Conservation (phyloP, 371 early-diverging fungal species). For the Apophysomyces trapeziformis region DNA sequence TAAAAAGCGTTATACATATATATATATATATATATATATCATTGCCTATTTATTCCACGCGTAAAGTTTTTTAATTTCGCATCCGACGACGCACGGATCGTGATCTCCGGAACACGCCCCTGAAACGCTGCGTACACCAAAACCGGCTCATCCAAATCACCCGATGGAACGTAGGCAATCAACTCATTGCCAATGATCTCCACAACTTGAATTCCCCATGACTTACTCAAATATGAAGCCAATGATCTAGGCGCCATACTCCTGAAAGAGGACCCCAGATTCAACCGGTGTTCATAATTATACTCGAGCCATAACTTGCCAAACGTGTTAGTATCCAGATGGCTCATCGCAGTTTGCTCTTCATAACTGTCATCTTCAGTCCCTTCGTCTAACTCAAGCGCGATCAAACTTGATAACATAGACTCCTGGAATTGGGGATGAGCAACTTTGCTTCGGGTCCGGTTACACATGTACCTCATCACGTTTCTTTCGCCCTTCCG, state of each 20-base stretch:
- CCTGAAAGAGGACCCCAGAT: constrained; percentile 1
- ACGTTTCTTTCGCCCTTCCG: constrained; percentile 1
- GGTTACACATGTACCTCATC: constrained; percentile 5
- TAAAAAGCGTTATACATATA: neutral
- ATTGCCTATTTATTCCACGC: neutral
- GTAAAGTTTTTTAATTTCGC: neutral
- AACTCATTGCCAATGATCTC: constrained; percentile 42
- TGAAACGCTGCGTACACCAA: constrained; percentile 28
- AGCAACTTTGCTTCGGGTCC: too few relatives aligned
- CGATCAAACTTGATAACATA: constrained; percentile 31
- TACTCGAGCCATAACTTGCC: constrained; percentile 35
- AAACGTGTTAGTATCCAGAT: constrained; percentile 9
- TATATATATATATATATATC: neutral
- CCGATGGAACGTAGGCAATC: constrained; percentile 22
- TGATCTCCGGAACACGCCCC: neutral
- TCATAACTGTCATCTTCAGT: neutral
- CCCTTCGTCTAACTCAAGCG: constrained; percentile 22
- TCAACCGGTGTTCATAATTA: constrained; percentile 19
- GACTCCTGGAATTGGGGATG: constrained; percentile 12
- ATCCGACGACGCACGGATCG: neutral
- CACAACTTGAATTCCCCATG: constrained; percentile 28
- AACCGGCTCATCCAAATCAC: neutral
- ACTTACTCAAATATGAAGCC: neutral
- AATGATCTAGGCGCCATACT: constrained; percentile 12
- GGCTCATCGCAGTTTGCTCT: too few relatives aligned